phyloP scores from a whole-genome alignment of 1,139 yeast species.

The Taphrina pruni region DNA sequence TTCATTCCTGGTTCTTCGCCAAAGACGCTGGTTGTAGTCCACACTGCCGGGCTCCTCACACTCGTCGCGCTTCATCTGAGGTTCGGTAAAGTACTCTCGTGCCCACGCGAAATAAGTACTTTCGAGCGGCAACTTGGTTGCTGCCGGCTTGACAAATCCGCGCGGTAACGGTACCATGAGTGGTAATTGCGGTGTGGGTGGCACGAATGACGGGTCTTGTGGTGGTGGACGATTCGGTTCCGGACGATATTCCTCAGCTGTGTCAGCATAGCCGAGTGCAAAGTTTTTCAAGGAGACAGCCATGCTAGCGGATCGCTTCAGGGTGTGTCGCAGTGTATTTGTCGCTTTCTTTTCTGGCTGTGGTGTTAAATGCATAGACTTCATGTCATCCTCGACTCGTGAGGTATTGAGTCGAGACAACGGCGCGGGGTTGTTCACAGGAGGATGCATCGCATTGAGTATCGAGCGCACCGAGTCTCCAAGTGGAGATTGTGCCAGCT shows the following conservation, averaged over 20 bases:
- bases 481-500: constrained; percentile 67
- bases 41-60: constrained; percentile 92
- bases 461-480: constrained; percentile 67
- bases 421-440: constrained; percentile 29
- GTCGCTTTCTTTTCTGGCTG: constrained; percentile 15
- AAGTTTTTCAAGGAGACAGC: constrained; percentile 52
- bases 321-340: constrained; percentile 44
- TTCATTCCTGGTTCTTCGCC: constrained; percentile 93
- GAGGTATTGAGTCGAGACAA: constrained; percentile 11
- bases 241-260: constrained; percentile 42
- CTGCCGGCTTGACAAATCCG: constrained; percentile 31
- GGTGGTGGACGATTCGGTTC: constrained; percentile 46
- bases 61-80: constrained; percentile 82
- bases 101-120: constrained; percentile 87
- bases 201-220: constrained; percentile 47
- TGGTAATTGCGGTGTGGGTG: constrained; percentile 47
- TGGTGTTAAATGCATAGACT: constrained; percentile 12
- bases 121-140: constrained; percentile 57
- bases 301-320: constrained; percentile 53
- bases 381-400: constrained; percentile 25
- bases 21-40: constrained; percentile 77
- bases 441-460: constrained; percentile 47
- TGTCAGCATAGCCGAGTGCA: constrained; percentile 49
- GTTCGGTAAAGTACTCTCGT: constrained; percentile 92
- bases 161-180: constrained; percentile 41